A percentile compares a stretch with the other conserved stretches of the same genome.
Evolutionary conservation across 2,329 filamentous ascomycete genomes (phyloP).

Genomic region (Alternaria triticina): DNA sequence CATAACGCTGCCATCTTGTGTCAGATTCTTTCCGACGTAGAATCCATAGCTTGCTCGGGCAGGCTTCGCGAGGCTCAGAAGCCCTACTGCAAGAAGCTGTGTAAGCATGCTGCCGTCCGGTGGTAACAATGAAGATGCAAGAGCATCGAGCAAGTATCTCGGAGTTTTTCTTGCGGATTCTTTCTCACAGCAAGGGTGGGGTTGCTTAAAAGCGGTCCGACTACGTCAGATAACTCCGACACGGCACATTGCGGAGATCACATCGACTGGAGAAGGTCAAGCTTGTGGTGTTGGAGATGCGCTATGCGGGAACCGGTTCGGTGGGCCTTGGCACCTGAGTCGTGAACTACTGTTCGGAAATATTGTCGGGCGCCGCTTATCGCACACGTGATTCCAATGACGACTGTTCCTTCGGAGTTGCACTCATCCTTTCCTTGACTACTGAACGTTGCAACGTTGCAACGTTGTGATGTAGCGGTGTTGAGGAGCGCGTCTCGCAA

Average conservation of each 20-base stretch:
- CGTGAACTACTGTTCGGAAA: not conserved
- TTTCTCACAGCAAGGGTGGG: conserved; percentile 1
- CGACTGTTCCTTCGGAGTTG: not conserved
- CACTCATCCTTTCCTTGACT: not conserved
- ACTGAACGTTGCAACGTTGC: not conserved
- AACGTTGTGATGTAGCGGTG: not conserved
- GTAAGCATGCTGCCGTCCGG: conserved; percentile 7
- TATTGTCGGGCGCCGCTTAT: not conserved
- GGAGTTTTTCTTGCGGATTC: not conserved
- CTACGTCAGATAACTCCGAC: not conserved
- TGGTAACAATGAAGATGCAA: not conserved
- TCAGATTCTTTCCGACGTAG: conserved; percentile 57
- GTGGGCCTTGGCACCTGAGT: conserved; percentile 1
- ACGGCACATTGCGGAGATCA: not conserved
- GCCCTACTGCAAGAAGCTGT: conserved; percentile 1
- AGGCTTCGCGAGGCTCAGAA: conserved; percentile 15
- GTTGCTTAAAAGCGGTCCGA: not conserved
- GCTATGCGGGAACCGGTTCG: conserved; percentile 8
- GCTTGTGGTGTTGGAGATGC: not conserved
- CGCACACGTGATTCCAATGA: not conserved
- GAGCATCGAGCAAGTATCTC: not conserved
- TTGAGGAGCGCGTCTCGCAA: not conserved
- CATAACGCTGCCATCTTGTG: conserved; percentile 52
- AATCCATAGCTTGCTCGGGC: conserved; percentile 55
- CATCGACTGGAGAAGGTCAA: not conserved